Evolutionary conservation across 192 early-diverging fungal species (phyloP).

Genomic region (Coemansia sp.): DNA sequence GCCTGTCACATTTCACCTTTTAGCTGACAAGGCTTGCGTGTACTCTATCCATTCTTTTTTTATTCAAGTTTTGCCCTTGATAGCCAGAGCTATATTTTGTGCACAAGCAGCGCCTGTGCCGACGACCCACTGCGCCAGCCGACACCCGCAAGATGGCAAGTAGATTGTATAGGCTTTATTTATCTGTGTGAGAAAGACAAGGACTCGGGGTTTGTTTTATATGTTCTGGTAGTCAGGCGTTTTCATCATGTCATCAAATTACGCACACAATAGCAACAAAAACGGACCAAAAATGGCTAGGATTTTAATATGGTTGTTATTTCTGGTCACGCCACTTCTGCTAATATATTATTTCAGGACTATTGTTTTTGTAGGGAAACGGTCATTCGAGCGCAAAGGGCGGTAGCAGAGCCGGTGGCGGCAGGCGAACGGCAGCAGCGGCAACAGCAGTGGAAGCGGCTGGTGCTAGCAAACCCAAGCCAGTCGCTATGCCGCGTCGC

Average conservation of each 20-base stretch:
- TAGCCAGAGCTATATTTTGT: no score
- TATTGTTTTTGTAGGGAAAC: constrained; percentile 13
- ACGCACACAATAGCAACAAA: not conserved
- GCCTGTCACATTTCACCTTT: no score
- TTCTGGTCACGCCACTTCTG: not conserved
- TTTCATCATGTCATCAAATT: constrained; percentile 5
- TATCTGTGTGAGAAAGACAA: no score
- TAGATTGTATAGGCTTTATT: no score
- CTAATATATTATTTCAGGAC: not conserved
- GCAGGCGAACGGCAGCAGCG: constrained; percentile 3
- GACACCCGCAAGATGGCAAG: no score
- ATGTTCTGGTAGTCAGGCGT: not conserved
- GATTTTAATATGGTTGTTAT: not conserved
- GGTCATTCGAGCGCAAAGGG: constrained; percentile 9
- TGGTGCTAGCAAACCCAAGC: not conserved
- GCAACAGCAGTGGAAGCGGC: not conserved
- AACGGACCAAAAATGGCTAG: not conserved
- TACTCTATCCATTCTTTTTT: no score
- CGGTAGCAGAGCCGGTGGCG: constrained; percentile 15
- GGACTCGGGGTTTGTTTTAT: not conserved
- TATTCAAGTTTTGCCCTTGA: no score
- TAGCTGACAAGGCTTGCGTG: no score
- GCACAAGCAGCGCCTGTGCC: no score
- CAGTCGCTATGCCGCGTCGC: constrained; percentile 12
- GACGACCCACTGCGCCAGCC: no score